A percentile compares a stretch with the other conserved stretches of the same genome.
phyloP scores from a whole-genome alignment of 2,329 filamentous ascomycete species.

The Cadophora sp. region DNA sequence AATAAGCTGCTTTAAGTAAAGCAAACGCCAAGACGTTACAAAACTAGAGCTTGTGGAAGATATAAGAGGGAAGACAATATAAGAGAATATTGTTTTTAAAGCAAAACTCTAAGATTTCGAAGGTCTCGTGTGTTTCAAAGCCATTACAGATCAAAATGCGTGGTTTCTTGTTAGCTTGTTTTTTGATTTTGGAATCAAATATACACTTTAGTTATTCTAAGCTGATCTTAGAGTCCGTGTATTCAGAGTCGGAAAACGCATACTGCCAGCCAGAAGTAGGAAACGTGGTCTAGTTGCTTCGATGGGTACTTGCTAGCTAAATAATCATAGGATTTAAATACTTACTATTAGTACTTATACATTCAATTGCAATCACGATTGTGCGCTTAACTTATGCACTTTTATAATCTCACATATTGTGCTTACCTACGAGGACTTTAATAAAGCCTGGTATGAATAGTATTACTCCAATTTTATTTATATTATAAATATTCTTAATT shows the following conservation, averaged over 20 bases:
- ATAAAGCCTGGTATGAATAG: conserved; percentile 36
- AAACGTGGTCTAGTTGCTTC: too few relatives aligned
- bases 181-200: conserved; percentile 47
- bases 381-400: conserved; percentile 41
- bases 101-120: conserved; percentile 43
- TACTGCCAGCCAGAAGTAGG: conserved; percentile 44
- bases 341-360: conserved; percentile 37
- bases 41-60: too few relatives aligned
- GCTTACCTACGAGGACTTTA: too few relatives aligned
- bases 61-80: conserved; percentile 35
- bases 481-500: too few relatives aligned
- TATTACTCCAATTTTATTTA: too few relatives aligned
- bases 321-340: conserved; percentile 41
- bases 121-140: conserved; percentile 47
- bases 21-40: conserved; percentile 39
- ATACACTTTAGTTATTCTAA: conserved; percentile 46
- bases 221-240: conserved; percentile 46
- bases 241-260: conserved; percentile 37
- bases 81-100: conserved; percentile 41
- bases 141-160: conserved; percentile 46
- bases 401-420: conserved; percentile 38
- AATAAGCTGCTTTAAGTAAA: conserved; percentile 38
- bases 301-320: conserved; percentile 40
- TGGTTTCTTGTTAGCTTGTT: conserved; percentile 42
- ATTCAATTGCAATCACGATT: conserved; percentile 31